These are phyloP conservation scores for Globisporangium abappressorium DNA, from an alignment of 352 stramenopile genomes.

Conservation along the genomic window DNA sequence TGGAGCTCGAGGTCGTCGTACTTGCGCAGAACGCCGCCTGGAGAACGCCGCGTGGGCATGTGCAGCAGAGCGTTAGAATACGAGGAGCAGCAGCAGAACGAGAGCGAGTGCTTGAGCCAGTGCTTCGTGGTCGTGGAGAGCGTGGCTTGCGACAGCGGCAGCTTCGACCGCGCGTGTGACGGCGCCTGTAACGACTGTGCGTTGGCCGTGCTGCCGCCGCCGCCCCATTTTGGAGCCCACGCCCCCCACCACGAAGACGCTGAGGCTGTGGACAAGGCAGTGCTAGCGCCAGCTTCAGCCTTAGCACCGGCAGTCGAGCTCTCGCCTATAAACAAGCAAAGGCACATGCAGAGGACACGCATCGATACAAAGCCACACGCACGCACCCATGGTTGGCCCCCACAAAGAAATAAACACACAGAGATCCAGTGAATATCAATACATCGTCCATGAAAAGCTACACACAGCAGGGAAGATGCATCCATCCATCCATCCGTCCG, in stretches of 20 bases:
- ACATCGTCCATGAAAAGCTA: not conserved
- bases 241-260: conserved; percentile 1
- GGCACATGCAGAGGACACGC: not conserved
- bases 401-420: conserved; percentile 2
- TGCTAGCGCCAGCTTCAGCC: not conserved
- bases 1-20: conserved; percentile 58
- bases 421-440: not conserved
- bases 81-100: conserved; percentile 19
- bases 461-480: not conserved
- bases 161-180: not conserved
- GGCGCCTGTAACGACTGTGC: not conserved
- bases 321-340: conserved; percentile 1
- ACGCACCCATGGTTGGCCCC: conserved; percentile 10
- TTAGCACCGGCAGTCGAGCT: not conserved
- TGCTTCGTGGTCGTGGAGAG: conserved; percentile 6
- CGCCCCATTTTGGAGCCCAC: not conserved
- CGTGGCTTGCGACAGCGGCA: conserved; percentile 4
- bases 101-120: conserved; percentile 20
- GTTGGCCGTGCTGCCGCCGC: too few species aligned
- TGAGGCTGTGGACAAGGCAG: not conserved
- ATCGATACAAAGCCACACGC: conserved; percentile 11
- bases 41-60: conserved; percentile 11
- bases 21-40: conserved; percentile 47
- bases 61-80: conserved; percentile 17
- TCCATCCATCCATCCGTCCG: not conserved